These are phyloP conservation scores for Candida hispaniensis DNA, from an alignment of 805 yeast species.

Conservation along the genomic window DNA sequence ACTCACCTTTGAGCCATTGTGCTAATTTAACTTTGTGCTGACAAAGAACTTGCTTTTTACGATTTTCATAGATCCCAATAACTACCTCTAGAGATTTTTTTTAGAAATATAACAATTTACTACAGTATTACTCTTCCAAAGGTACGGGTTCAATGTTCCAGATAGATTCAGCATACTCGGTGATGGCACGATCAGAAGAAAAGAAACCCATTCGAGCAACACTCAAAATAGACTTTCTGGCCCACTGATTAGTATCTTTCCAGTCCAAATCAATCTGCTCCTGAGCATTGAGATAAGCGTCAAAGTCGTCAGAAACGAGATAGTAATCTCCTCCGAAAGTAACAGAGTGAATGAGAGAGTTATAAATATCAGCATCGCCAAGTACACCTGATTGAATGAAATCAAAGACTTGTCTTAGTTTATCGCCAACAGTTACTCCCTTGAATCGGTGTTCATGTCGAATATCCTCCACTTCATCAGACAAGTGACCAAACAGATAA, in stretches of 20 bases:
- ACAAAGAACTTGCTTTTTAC: no score
- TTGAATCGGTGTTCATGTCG: slow-evolving; percentile 63
- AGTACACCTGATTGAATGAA: slow-evolving; percentile 60
- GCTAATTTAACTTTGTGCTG: no score
- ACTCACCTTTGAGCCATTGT: no score
- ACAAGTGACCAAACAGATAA: slow-evolving; percentile 80
- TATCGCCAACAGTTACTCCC: slow-evolving; percentile 48
- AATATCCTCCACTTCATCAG: slow-evolving; percentile 80
- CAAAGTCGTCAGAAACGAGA: slow-evolving; percentile 82
- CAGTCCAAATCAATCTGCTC: slow-evolving; percentile 61
- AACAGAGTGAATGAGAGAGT: slow-evolving; percentile 57
- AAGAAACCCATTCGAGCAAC: slow-evolving; percentile 94
- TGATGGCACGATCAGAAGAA: slow-evolving; percentile 80
- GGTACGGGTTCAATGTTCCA: slow-evolving; percentile 77
- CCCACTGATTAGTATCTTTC: slow-evolving; percentile 60
- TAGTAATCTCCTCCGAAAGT: slow-evolving; percentile 72
- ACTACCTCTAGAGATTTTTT: no score
- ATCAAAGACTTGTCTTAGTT: slow-evolving; percentile 50
- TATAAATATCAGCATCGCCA: slow-evolving; percentile 53
- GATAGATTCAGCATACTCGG: slow-evolving; percentile 82
- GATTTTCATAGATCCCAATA: no score
- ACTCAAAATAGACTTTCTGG: slow-evolving; percentile 58
- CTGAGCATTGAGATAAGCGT: slow-evolving; percentile 76
- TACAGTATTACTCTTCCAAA: slow-evolving; percentile 16
- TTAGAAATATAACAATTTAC: not conserved